These are phyloP conservation scores for Phytopythium boreale DNA, from an alignment of 352 stramenopile genomes.

Conservation along the genomic window DNA sequence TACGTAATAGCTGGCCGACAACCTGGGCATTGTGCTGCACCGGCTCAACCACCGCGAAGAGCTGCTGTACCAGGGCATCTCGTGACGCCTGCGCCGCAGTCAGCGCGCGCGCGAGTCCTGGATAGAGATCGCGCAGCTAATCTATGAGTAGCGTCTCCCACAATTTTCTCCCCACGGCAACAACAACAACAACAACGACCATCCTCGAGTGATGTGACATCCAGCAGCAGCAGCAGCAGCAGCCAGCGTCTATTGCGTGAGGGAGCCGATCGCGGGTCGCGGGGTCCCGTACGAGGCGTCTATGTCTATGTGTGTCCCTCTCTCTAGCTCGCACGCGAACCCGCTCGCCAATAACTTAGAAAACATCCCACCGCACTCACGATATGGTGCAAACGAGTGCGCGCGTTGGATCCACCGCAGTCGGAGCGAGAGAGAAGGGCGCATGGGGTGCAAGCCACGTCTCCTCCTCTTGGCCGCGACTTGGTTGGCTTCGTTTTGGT, in stretches of 20 bases:
- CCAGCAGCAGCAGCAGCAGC: background rate
- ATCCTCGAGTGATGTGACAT: background rate
- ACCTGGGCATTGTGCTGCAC: conserved; percentile 56
- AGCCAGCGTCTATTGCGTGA: background rate
- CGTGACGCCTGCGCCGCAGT: conserved; percentile 53
- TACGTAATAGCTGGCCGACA: conserved; percentile 45
- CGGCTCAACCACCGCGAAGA: conserved; percentile 69
- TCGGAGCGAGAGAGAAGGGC: background rate
- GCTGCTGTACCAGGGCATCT: conserved; percentile 62
- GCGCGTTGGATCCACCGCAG: background rate
- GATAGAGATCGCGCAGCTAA: conserved; percentile 70
- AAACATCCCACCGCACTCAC: conserved; percentile 2
- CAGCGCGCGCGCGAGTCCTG: conserved; percentile 49
- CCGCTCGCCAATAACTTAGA: conserved; percentile 8
- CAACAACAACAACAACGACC: no score
- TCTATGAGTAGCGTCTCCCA: conserved; percentile 39
- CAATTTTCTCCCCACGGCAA: background rate
- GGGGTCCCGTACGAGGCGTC: background rate
- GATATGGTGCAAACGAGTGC: conserved; percentile 3
- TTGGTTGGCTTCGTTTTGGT: background rate
- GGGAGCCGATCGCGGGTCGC: background rate
- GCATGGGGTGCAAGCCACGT: background rate
- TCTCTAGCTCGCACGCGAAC: conserved; percentile 10
- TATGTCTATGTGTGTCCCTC: conserved; percentile 4
- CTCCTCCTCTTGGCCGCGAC: background rate